Base-by-base conservation (phyloP, 169 alveolate genomes). In the Plasmodium coatneyi region DNA sequence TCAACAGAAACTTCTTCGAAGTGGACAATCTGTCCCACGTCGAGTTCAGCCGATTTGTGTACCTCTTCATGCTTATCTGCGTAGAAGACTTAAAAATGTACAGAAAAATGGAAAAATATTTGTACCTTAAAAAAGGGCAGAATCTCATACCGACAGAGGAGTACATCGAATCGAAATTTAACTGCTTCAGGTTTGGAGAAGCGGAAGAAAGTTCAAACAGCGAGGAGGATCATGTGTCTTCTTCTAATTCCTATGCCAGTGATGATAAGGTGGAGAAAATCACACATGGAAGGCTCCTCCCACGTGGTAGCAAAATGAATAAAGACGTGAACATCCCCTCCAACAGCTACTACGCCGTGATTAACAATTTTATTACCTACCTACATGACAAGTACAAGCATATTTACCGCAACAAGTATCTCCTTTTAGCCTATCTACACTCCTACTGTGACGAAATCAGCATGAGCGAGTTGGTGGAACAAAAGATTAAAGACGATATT, bases 361-460 rank as follows among this genome's bases (percentile, higher is more conserved):
- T 91, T 30, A 46, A 46, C n/a, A 71, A 81, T 41, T 91, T 36
- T 81, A 80, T 91, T 46, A 80, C 19, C 46, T 91, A 91, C 74
- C 54, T 91, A 41, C 95, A 91, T 10, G 74, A 46, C n/a, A 91
- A 91, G 78, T 91, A 91, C 60, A 91, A 32, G 74, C 91, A 91
- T 91, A 91, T 91, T 46, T 91, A 91, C 56, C 52, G 82, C 30
- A 91, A 91, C 16, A 91, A 32, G 74, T 66, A 91, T 49, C 78
- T 91, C 41, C 16, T 91, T 39, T 30, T 91, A 52, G 34, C 76
- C 25, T 91, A 91, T 49, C 19, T 91, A 54, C 95, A 91, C 60
- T 41, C 54, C n/a, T 91, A 71, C 74, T 91, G 1, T 91, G 95
- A 91, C 46, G 95, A 91, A 49, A 71, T 91, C 0, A 46, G 39